Base-by-base conservation (phyloP, 108 stramenopile genomes). In the Cyclotella atomus region DNA sequence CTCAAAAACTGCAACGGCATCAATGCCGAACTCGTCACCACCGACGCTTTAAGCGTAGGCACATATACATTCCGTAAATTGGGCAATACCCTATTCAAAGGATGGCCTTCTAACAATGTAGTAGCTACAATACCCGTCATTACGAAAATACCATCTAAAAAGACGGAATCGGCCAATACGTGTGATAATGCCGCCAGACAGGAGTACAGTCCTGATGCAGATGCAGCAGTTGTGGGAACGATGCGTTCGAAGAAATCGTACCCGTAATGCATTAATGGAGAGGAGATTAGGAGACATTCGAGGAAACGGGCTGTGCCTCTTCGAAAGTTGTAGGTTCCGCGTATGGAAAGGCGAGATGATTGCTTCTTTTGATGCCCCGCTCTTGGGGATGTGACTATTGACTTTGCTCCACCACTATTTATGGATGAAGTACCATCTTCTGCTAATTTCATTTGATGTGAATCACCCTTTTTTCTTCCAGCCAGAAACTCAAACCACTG, bases 221-320 rank as follows among this genome's bases (percentile, higher is more conserved):
- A 68, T 8, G 92, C 46, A 19, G 29, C 35, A 3, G 46, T 53
- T 14, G 84, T 75, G 10, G 92, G 92, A 25, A 89, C 34, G 23
- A 84, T 59, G 15, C 71, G 53, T 59, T 93, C 92, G 66, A 93
- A 86, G 0, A 83, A 41, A 53, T 86, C 86, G 63, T 87, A 93
- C 0, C 77, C 79, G 16, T 83, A 82, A 57, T 93, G 92, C 84
- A 90, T 81, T n/a, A 90, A 65, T 10, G 92, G 92, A 25, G 86
- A 81, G 1, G 89, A 87, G 17, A 90, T 16, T 0, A 93, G 56
- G 12, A 93, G 46, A 6, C 84, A 88, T 65, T 89, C 89, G 6
- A 75, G 57, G 21, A 77, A 59, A 20, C 76, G 66, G 25, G 89
- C 70, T 4, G 83, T 17, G 15, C 88, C 88, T 24, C 92, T 81